Base-by-base conservation (phyloP, 2,329 filamentous ascomycete genomes). In the Verticillium tricorpus region DNA sequence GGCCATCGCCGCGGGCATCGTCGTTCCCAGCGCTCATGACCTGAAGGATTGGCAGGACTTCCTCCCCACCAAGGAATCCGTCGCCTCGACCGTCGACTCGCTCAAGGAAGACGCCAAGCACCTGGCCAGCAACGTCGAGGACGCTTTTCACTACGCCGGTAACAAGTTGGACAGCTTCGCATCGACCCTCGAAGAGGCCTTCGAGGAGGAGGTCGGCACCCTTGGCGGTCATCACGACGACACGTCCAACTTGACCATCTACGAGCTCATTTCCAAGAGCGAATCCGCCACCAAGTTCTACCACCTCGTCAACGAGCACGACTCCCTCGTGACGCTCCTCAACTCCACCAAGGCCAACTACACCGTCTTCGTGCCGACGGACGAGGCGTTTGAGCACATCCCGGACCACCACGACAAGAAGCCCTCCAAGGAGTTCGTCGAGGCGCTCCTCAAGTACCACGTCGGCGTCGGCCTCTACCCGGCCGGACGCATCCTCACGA, bases 301-400 rank as follows among this genome's bases (percentile, higher is more conserved):
- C 32, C 85, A 89, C 71, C 78, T 93, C n/a, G 83, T 97, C 67
- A 82, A 89, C 64, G 82, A 92, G 64, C 88, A 90, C 71, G 82
- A 87, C 1, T 86, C 91, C 59, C 78, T 97, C 0, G 87, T 94
- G 39, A 74, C 89, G 60, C 73, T 87, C 3, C 83, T 97, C 32
- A 95, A 96, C 76, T 84, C 85, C 69, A 94, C 91, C 1, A 77
- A 84, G 39, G 80, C 84, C 25, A 93, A 94, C 74, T 86, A 89
- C 70, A 97, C 93, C 1, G 76, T 95, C 58, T 96, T 97, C 69
- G 90, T 91, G 2, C 93, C 93, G 0, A 87, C 85, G 1, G 86
- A 97, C 72, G 78, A 82, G 58, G 92, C 92, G 0, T 94, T 97
- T 68, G 85, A 89, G 64, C 78, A 83, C 67, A 74, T 87, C 28